Evolutionary conservation across 1,139 yeast species (phyloP), one percentile per base, ranked within the genome.

Genomic region (Candida glucosophila): DNA sequence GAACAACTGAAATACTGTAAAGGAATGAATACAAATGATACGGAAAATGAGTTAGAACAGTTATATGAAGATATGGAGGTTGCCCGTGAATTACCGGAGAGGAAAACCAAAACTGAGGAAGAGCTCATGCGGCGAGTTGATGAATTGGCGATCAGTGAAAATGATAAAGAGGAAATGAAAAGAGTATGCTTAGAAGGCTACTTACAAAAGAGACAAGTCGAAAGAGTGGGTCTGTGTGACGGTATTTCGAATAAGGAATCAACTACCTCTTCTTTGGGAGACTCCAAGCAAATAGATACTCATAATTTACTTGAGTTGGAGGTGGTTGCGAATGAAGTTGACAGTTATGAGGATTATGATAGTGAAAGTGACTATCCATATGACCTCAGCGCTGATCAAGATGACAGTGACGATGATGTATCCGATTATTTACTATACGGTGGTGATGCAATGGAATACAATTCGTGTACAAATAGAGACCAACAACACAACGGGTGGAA

Each of bases 311-410:
- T 59, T 6, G 65, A 62, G 34, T 41, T 64, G 24, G 69, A 64
- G 30, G 23, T 64, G 12, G 32, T 77, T 3, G 79, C 82, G 0
- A 72, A 67, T 35, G 73, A 73, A 17, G 68, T 58, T 20, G 68
- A 58, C 7, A 35, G 41, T 5, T 53, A 43, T 4, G 43, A 36
- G 6, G 47, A 53, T 14, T 56, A 51, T 5, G 57, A 48, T n/a
- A n/a, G n/a, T n/a, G 12, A 11, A 4, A 4, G 5, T 15, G n/a
- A 19, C n/a, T n/a, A n/a, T n/a, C n/a, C n/a, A n/a, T n/a, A n/a
- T n/a, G n/a, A n/a, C n/a, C n/a, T n/a, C n/a, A n/a, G n/a, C n/a
- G n/a, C n/a, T n/a, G n/a, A n/a, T n/a, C n/a, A n/a, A n/a, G n/a
- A n/a, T n/a, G n/a, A n/a, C n/a, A n/a, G 9, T 8, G 18, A 16